Percentiles rank a stretch among this genome's conserved stretches.
These are phyloP conservation scores for Lolium multiflorum DNA, from an alignment of 176 grass and related monocot genomes.

Conservation along the genomic window DNA sequence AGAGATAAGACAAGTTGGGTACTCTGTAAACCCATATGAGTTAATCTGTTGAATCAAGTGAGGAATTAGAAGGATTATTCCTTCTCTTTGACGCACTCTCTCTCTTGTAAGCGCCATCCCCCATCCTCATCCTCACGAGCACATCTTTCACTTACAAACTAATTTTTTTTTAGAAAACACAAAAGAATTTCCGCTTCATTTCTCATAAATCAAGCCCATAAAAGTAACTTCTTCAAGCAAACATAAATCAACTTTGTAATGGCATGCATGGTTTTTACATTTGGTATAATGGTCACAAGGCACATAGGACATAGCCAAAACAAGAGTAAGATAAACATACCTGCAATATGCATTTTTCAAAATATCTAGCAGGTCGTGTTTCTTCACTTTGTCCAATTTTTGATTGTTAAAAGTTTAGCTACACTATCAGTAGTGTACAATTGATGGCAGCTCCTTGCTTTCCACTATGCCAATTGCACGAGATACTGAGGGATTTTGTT, in stretches of 20 bases:
- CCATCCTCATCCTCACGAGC: not conserved
- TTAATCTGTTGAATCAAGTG: not conserved
- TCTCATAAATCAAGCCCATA: not conserved
- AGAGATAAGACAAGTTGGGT: not conserved
- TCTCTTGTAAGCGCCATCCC: not conserved
- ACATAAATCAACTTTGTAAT: not conserved
- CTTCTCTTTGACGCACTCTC: not conserved
- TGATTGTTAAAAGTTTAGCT: not conserved
- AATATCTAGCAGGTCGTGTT: not conserved
- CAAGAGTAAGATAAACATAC: not conserved
- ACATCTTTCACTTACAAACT: conserved; percentile 2
- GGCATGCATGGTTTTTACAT: not conserved
- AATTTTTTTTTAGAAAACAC: too few species aligned
- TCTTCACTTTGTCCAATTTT: conserved; percentile 16
- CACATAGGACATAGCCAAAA: not conserved
- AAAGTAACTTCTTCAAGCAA: not conserved
- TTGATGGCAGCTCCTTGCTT: conserved; percentile 14
- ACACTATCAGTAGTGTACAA: not conserved
- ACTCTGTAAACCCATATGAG: not conserved
- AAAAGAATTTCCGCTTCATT: too few species aligned
- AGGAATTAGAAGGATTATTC: not conserved
- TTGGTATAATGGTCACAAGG: conserved; percentile 7
- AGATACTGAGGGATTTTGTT: conserved; percentile 8
- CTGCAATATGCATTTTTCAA: too few species aligned
- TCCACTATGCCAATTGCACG: not conserved